These are phyloP conservation scores for Zelonia costaricensis DNA, from an alignment of 208 protist genomes.

Conservation along the genomic window DNA sequence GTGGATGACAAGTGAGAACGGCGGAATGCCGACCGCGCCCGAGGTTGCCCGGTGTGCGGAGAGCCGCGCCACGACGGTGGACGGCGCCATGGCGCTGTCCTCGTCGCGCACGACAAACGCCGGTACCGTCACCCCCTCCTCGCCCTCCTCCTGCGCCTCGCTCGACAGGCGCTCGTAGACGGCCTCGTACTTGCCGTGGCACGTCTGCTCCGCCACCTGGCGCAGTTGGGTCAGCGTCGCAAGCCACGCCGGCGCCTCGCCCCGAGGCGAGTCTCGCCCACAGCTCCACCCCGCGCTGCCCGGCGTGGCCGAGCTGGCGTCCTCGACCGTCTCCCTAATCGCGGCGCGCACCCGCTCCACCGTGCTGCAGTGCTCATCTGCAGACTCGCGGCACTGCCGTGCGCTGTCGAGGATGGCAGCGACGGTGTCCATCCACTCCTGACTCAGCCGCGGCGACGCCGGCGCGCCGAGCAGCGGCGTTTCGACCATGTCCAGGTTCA, in stretches of 20 bases:
- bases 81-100: constrained; percentile 10
- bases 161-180: constrained; percentile 24
- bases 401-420: constrained; percentile 23
- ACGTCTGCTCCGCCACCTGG: constrained; percentile 16
- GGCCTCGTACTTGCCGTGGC: constrained; percentile 28
- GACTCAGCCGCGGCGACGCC: constrained; percentile 1
- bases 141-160: constrained; percentile 16
- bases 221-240: constrained; percentile 10
- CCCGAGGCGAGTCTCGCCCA: background rate
- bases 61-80: constrained; percentile 9
- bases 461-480: background rate
- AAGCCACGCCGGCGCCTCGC: constrained; percentile 11
- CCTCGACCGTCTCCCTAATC: constrained; percentile 11
- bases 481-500: background rate
- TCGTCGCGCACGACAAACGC: constrained; percentile 4
- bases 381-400: constrained; percentile 9
- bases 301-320: background rate
- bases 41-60: constrained; percentile 8
- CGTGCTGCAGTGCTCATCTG: constrained; percentile 9
- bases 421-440: constrained; percentile 19
- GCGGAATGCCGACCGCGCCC: constrained; percentile 15
- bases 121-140: background rate
- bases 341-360: constrained; percentile 8
- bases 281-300: background rate
- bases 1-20: constrained; percentile 43